Evolutionary conservation across 2,329 filamentous ascomycete species (phyloP).

Genomic region (Stylonectria norvegica): DNA sequence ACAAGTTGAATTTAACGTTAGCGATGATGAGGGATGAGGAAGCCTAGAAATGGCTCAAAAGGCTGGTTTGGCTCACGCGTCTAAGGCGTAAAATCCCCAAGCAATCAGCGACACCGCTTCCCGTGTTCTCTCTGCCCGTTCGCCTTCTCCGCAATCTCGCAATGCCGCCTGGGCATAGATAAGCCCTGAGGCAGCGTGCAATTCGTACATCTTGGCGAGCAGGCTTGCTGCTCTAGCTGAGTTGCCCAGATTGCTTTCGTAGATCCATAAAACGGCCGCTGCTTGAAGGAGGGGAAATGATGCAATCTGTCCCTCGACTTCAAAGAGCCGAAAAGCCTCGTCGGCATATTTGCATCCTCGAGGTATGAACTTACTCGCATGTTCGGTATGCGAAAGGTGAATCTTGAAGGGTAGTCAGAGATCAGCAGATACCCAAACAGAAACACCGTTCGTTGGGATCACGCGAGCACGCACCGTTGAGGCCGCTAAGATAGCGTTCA

Average conservation of each 20-base stretch:
- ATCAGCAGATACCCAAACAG: no score
- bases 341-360: conserved; percentile 2
- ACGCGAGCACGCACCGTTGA: conserved; percentile 12
- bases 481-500: conserved; percentile 22
- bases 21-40: no score
- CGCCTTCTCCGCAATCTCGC: neutral
- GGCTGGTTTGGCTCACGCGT: no score
- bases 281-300: conserved; percentile 18
- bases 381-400: no score
- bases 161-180: neutral
- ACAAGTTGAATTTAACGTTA: no score
- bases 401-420: no score
- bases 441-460: no score
- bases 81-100: conserved; percentile 23
- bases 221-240: neutral
- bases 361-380: no score
- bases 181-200: neutral
- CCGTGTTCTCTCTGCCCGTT: neutral
- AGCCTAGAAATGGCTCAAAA: no score
- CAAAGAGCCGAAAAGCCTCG: conserved; percentile 9
- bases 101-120: conserved; percentile 11
- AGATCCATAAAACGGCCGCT: conserved; percentile 16
- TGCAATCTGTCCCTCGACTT: neutral
- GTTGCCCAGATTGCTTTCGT: conserved; percentile 13
- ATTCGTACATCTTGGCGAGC: neutral